Percentiles rank a stretch among this genome's conserved stretches.
phyloP scores from a whole-genome alignment of 2,329 filamentous ascomycete species.

The Calycina herbarum region DNA sequence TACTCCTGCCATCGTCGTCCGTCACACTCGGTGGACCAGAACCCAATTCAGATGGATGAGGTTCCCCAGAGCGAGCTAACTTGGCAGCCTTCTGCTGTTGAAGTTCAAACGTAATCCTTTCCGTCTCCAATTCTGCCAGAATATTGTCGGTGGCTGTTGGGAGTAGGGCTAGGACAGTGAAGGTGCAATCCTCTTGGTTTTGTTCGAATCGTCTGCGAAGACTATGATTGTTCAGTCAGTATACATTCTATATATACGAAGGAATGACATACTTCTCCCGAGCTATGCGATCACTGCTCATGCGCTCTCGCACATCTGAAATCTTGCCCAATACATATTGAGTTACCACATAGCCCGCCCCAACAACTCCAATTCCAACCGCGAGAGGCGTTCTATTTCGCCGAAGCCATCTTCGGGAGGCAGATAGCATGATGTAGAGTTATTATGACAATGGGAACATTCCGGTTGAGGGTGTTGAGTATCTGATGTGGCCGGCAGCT shows the following conservation, averaged over 20 bases:
- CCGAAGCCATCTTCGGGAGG: slow-evolving; percentile 86
- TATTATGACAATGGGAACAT: slow-evolving; percentile 22
- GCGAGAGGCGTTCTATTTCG: slow-evolving; percentile 89
- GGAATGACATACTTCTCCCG: slow-evolving; percentile 78
- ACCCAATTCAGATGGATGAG: slow-evolving; percentile 45
- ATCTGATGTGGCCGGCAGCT: slow-evolving; percentile 9
- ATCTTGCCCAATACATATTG: slow-evolving; percentile 93
- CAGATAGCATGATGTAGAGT: slow-evolving; percentile 55
- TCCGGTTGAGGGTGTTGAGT: slow-evolving; percentile 12
- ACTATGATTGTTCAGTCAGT: slow-evolving; percentile 48
- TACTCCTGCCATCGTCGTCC: slow-evolving; percentile 80
- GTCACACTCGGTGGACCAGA: slow-evolving; percentile 60
- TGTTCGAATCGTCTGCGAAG: slow-evolving; percentile 95
- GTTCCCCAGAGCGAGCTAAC: slow-evolving; percentile 57
- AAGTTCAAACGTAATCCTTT: slow-evolving; percentile 88
- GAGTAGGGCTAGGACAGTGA: slow-evolving; percentile 92
- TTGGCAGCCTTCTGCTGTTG: slow-evolving; percentile 87
- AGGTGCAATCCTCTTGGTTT: slow-evolving; percentile 98
- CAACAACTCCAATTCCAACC: slow-evolving; percentile 82
- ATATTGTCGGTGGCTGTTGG: slow-evolving; percentile 91
- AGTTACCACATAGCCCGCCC: slow-evolving; percentile 86
- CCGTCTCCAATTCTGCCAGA: slow-evolving; percentile 82
- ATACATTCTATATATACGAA: background rate
- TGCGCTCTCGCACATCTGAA: slow-evolving; percentile 89
- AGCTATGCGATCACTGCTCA: slow-evolving; percentile 92